Evolutionary conservation across 371 early-diverging fungal species (phyloP).

Genomic region (Smittium mucronatum): DNA sequence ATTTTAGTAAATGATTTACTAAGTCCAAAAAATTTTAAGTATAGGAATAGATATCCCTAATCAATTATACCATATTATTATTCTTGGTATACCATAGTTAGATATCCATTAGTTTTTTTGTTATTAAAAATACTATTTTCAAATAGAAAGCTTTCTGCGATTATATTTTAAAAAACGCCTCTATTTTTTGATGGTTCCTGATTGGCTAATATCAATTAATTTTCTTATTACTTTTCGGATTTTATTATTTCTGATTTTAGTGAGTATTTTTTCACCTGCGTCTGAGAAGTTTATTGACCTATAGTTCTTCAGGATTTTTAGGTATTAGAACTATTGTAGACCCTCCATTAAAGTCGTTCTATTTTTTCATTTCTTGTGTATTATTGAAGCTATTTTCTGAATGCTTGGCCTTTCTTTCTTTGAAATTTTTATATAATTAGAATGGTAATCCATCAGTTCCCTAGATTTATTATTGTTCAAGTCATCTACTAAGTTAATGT

Average conservation of each 20-base stretch:
- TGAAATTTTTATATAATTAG: slow-evolving; percentile 7
- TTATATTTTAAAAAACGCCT: background rate
- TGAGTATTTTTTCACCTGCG: background rate
- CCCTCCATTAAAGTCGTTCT: background rate
- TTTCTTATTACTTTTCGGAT: background rate
- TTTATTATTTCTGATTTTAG: background rate
- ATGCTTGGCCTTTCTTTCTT: background rate
- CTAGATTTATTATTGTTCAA: no score
- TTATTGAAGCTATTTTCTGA: background rate
- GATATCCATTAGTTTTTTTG: background rate
- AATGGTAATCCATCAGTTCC: no score
- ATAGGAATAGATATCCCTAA: slow-evolving; percentile 3
- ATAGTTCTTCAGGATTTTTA: background rate
- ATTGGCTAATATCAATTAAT: background rate
- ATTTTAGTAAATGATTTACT: background rate
- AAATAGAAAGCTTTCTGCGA: background rate
- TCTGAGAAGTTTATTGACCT: background rate
- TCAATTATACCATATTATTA: slow-evolving; percentile 1
- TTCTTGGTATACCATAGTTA: slow-evolving; percentile 4
- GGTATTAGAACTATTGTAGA: background rate
- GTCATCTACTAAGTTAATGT: no score
- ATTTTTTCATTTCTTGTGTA: background rate
- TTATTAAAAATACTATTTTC: background rate
- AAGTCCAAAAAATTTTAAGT: background rate
- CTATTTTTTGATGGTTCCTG: background rate